These are phyloP conservation scores for Lepraria neglecta DNA, from an alignment of 495 filamentous ascomycete genomes.

Conservation along the genomic window DNA sequence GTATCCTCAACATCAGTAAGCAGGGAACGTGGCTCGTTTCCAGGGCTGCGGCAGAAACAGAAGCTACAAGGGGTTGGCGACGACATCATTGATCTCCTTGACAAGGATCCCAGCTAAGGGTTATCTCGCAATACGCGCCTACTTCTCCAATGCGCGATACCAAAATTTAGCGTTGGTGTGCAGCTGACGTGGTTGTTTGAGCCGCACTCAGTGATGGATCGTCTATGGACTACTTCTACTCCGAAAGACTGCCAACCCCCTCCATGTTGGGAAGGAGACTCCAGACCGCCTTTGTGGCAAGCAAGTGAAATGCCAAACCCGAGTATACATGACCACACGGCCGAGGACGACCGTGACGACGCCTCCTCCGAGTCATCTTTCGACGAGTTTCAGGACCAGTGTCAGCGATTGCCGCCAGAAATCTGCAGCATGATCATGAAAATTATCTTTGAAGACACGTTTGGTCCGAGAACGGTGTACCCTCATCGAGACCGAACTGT, in stretches of 20 bases:
- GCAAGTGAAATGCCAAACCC: not conserved
- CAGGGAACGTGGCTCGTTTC: not conserved
- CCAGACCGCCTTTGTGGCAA: not conserved
- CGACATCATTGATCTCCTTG: not conserved
- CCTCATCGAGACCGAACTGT: conserved; percentile 7
- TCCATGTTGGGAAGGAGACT: not conserved
- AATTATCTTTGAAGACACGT: conserved; percentile 14
- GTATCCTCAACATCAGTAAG: not conserved
- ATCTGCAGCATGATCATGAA: conserved; percentile 19
- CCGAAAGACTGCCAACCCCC: not conserved
- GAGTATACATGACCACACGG: too few relatives aligned
- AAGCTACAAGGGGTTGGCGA: not conserved
- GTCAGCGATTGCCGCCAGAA: conserved; percentile 3
- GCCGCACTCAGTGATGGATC: not conserved
- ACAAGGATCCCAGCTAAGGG: not conserved
- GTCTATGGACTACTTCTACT: not conserved
- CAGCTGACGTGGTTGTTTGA: not conserved
- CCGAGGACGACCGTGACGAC: too few relatives aligned
- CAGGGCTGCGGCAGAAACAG: not conserved
- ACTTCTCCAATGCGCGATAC: not conserved
- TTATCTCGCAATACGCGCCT: not conserved
- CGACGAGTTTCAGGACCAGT: conserved; percentile 3
- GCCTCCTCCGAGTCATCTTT: not conserved
- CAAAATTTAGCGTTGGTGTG: not conserved
- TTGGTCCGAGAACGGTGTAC: conserved; percentile 13